These are phyloP conservation scores for Paecilomyces sp. DNA, from an alignment of 2,329 filamentous ascomycete species.

Conservation along the genomic window DNA sequence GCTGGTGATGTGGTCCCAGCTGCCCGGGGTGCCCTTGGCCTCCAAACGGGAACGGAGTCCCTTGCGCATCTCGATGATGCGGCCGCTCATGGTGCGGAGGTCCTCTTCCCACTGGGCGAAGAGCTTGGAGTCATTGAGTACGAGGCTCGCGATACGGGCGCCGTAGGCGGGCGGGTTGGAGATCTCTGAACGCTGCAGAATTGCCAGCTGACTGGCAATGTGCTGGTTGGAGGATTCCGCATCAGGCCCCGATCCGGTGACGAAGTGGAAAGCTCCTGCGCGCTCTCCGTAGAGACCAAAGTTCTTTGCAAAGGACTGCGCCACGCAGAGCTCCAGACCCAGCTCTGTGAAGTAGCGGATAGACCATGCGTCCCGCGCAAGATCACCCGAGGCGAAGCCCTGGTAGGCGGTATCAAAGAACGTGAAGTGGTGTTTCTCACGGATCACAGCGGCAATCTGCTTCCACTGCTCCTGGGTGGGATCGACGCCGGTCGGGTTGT, in stretches of 20 bases:
- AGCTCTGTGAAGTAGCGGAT: slow-evolving; percentile 90
- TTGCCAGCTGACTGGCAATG: slow-evolving; percentile 80
- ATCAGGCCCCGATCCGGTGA: slow-evolving; percentile 65
- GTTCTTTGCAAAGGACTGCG: slow-evolving; percentile 57
- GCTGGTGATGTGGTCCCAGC: slow-evolving; percentile 94
- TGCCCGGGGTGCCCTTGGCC: slow-evolving; percentile 75
- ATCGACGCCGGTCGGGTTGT: slow-evolving; percentile 97
- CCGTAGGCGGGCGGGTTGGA: slow-evolving; percentile 94
- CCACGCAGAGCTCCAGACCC: slow-evolving; percentile 65
- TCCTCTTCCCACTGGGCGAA: slow-evolving; percentile 92
- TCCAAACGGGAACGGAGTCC: slow-evolving; percentile 74
- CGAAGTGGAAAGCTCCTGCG: slow-evolving; percentile 91
- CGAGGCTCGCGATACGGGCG: slow-evolving; percentile 74
- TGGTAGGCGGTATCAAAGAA: slow-evolving; percentile 99
- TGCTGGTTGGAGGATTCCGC: slow-evolving; percentile 54
- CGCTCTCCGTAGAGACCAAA: slow-evolving; percentile 91
- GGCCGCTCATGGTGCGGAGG: slow-evolving; percentile 85
- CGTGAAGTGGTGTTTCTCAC: slow-evolving; percentile 77
- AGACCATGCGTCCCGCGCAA: slow-evolving; percentile 79
- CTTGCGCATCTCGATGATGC: slow-evolving; percentile 87
- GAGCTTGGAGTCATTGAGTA: slow-evolving; percentile 74
- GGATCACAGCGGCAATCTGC: slow-evolving; percentile 72
- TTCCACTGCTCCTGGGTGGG: slow-evolving; percentile 92
- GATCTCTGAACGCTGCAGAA: slow-evolving; percentile 95
- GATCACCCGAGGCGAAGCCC: slow-evolving; percentile 89